phyloP scores from a whole-genome alignment of 2,329 filamentous ascomycete species.

The Pseudogymnoascus sp. region DNA sequence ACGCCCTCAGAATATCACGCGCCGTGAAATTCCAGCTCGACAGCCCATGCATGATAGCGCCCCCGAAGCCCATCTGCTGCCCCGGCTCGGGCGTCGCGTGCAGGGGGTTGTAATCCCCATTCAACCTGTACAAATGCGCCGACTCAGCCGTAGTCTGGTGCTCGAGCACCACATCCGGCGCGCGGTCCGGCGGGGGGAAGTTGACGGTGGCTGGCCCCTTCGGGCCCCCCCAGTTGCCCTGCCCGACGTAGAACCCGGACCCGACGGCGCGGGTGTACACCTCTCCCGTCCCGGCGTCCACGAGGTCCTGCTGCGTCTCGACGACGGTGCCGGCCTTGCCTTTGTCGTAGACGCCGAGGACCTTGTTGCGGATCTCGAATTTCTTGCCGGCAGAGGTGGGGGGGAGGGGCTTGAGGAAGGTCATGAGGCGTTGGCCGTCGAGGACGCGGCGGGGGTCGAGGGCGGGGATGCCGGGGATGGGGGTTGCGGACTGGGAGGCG shows the following conservation, averaged over 20 bases:
- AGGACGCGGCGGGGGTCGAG: slow-evolving; percentile 55
- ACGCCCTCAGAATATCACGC: slow-evolving; percentile 59
- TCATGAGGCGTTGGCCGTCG: slow-evolving; percentile 59
- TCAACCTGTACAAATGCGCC: slow-evolving; percentile 69
- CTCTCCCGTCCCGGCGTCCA: slow-evolving; percentile 52
- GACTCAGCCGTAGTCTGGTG: slow-evolving; percentile 66
- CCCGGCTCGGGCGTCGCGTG: slow-evolving; percentile 78
- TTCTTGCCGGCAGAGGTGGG: slow-evolving; percentile 49
- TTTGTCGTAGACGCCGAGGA: slow-evolving; percentile 65
- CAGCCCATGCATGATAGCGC: slow-evolving; percentile 79
- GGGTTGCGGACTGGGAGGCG: slow-evolving; percentile 41
- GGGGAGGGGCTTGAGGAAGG: slow-evolving; percentile 56
- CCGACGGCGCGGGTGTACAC: slow-evolving; percentile 52
- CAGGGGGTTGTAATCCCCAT: slow-evolving; percentile 87
- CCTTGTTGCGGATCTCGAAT: slow-evolving; percentile 56
- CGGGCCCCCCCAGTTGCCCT: slow-evolving; percentile 76
- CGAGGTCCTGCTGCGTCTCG: slow-evolving; percentile 56
- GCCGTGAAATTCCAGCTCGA: slow-evolving; percentile 74
- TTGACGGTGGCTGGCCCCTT: slow-evolving; percentile 76
- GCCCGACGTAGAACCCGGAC: slow-evolving; percentile 59
- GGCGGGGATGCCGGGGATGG: slow-evolving; percentile 57
- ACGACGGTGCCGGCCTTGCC: slow-evolving; percentile 61
- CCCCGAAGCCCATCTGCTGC: slow-evolving; percentile 78
- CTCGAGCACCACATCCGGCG: slow-evolving; percentile 61
- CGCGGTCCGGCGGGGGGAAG: slow-evolving; percentile 64